Conservation (phyloP, 192 early-diverging fungal species). For the Glomus cerebriforme region DNA sequence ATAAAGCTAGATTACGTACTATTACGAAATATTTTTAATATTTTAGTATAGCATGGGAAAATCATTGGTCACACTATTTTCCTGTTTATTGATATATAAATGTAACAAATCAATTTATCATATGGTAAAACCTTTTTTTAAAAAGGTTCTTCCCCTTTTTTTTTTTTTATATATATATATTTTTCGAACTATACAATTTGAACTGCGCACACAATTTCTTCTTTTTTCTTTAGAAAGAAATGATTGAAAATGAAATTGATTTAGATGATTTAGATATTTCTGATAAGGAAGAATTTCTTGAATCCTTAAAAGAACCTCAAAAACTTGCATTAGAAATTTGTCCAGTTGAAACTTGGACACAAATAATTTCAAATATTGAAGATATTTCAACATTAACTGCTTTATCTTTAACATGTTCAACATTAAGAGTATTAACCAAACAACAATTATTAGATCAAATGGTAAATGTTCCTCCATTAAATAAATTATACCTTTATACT, state of each 20-base stretch:
- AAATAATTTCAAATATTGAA: conserved; percentile 7
- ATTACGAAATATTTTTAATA: too few relatives aligned
- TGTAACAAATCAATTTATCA: too few relatives aligned
- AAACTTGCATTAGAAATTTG: conserved; percentile 18
- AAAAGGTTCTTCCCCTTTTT: too few relatives aligned
- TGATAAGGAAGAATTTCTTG: background rate
- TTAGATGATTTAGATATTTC: conserved; percentile 7
- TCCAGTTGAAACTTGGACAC: conserved; percentile 27
- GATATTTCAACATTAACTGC: conserved; percentile 12
- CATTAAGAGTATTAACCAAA: background rate
- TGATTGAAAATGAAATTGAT: background rate
- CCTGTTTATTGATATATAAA: too few relatives aligned
- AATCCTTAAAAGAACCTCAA: background rate
- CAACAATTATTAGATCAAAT: background rate
- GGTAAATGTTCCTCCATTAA: background rate
- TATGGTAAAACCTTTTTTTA: too few relatives aligned
- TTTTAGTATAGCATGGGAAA: too few relatives aligned
- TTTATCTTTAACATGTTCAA: background rate
- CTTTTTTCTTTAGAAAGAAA: background rate
- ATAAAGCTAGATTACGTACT: too few relatives aligned
- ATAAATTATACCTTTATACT: background rate
- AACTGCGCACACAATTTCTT: too few relatives aligned
- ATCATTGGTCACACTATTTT: too few relatives aligned
- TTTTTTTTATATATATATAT: too few relatives aligned
- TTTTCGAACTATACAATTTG: too few relatives aligned